Base-by-base conservation (phyloP, 352 stramenopile species). In the Pythium guiyangense region DNA sequence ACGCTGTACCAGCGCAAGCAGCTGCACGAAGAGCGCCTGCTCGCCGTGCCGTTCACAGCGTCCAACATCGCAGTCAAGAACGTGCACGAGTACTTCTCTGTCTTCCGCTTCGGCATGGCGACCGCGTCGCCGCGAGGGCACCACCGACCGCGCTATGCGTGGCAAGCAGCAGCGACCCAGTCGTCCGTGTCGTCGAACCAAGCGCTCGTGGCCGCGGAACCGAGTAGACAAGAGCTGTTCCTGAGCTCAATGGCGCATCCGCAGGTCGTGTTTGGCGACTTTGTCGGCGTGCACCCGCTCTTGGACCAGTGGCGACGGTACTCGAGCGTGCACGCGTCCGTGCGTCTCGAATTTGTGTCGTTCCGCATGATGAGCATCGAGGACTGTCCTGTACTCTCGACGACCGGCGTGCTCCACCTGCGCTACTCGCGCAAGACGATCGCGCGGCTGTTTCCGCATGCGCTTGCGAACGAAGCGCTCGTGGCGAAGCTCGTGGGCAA, bases 391-490 rank as follows among this genome's bases (percentile, higher is more conserved):
- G 66, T 69, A 22, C 52, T 79, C 6, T 29, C 69, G 1, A 63
- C 65, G 5, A 44, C 54, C 12, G 78, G 74, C 8, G 63, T 59
- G 12, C 42, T 84, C 53, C 62, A 79, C 39, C 51, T 83, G 53
- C 70, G 67, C 2, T 84, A 85, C 56, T 73, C 69, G 3, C 69
- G 68, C n/a, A 54, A 57, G 11, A 79, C 73, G 6, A 72, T 86
- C 45, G 60, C 81, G 48, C 59, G 55, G n/a, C 51, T 88, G 22
- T 88, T 74, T 49, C 75, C 75, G 18, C 63, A 82, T 31, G 54
- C 65, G 3, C 22, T 64, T 3, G 44, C 49, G 52, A 42, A 84
- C 27, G 66, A 74, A 45, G 44, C 69, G 8, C 66, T 86, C 27
- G 62, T 85, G 43, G 64, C 73, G 22, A 64, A 64, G 31, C 65